Evolutionary conservation across 148 eudicot genomes (phyloP).

Genomic region (Rhododendron vialii): DNA sequence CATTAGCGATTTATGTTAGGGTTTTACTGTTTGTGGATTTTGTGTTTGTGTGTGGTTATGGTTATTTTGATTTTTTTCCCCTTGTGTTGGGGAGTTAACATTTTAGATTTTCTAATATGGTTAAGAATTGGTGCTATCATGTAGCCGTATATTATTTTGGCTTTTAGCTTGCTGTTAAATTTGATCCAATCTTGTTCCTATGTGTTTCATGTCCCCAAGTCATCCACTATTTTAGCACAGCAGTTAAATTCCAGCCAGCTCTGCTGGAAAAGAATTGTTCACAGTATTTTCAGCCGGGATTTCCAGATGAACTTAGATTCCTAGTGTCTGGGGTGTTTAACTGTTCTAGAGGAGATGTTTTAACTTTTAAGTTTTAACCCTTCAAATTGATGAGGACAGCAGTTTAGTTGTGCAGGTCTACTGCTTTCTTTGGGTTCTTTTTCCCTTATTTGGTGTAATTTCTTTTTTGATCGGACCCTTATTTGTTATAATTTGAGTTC

Average conservation of each 20-base stretch:
- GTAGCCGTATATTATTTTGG: too few species aligned
- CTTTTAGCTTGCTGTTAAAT: too few species aligned
- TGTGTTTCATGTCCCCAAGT: background rate
- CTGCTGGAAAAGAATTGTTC: too few species aligned
- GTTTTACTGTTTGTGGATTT: too few species aligned
- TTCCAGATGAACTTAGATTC: conserved; percentile 51
- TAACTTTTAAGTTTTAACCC: conserved; percentile 20
- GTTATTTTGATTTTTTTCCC: too few species aligned
- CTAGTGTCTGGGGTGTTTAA: conserved; percentile 55
- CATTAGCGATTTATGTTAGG: background rate
- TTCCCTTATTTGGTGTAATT: background rate
- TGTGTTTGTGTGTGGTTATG: background rate
- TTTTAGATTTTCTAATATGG: too few species aligned
- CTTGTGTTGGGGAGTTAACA: background rate
- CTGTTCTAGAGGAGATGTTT: conserved; percentile 44
- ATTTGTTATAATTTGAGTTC: background rate
- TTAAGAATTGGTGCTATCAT: too few species aligned
- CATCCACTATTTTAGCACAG: background rate
- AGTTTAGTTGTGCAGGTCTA: conserved; percentile 84
- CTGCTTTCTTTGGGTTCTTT: conserved; percentile 8
- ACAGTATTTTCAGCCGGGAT: conserved; percentile 38
- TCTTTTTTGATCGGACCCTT: too few species aligned
- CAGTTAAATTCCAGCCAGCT: too few species aligned
- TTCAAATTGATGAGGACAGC: conserved; percentile 66
- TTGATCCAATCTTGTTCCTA: background rate